phyloP scores from a whole-genome alignment of 140 eudicot species.

The Flaveria floridana region DNA sequence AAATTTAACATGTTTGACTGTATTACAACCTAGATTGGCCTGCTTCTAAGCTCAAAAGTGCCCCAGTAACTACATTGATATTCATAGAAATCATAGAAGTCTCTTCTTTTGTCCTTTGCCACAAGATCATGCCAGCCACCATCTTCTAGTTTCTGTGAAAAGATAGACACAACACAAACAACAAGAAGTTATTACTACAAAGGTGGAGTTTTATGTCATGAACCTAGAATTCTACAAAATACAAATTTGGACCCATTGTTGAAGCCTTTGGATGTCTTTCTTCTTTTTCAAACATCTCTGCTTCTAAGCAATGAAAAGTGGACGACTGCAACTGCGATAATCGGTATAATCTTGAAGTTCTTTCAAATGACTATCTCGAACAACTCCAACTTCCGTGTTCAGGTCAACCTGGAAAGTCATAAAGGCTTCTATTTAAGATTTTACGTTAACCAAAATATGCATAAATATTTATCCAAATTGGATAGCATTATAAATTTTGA shows the following conservation, averaged over 20 bases:
- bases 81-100: conserved; percentile 99
- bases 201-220: not conserved
- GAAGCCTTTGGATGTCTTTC: conserved; percentile 77
- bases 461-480: not conserved
- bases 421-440: not conserved
- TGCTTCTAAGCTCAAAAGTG: too few relatives aligned
- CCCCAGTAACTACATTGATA: conserved; percentile 15
- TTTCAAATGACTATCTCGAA: conserved; percentile 81
- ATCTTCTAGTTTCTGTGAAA: conserved; percentile 79
- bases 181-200: not conserved
- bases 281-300: conserved; percentile 29
- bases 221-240: not conserved
- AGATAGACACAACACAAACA: not conserved
- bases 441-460: not conserved
- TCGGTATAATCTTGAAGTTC: conserved; percentile 82
- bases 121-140: conserved; percentile 96
- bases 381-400: conserved; percentile 64
- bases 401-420: conserved; percentile 40
- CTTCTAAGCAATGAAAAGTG: too few relatives aligned
- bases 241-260: conserved; percentile 30
- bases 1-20: too few relatives aligned
- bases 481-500: not conserved
- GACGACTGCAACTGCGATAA: too few relatives aligned
- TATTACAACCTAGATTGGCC: too few relatives aligned
- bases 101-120: conserved; percentile 88